Conservation (phyloP, 306 rosid species). For the Prunus campanulata region DNA sequence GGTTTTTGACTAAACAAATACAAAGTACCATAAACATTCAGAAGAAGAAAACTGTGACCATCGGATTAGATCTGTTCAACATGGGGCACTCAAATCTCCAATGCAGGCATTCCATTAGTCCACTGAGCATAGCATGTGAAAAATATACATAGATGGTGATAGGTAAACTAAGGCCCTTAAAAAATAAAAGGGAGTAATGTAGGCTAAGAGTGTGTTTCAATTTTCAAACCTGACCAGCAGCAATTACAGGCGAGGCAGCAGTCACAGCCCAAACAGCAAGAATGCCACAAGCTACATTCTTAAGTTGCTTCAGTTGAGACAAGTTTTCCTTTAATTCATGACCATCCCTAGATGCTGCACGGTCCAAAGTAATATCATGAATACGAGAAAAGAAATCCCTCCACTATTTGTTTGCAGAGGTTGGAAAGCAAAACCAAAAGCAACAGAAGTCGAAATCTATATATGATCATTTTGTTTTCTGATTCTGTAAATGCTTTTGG, state of each 20-base stretch:
- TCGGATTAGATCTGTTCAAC: not conserved
- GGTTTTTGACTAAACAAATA: not conserved
- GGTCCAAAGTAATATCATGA: conserved; percentile 11
- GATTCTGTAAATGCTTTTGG: no score
- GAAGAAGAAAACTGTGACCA: not conserved
- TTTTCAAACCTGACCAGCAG: conserved; percentile 69
- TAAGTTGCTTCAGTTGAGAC: conserved; percentile 37
- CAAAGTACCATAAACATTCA: not conserved
- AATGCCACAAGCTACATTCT: conserved; percentile 70
- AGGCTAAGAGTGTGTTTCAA: not conserved
- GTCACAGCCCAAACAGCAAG: conserved; percentile 72
- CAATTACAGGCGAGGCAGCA: conserved; percentile 75
- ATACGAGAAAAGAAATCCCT: no score
- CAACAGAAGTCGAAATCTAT: not conserved
- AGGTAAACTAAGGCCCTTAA: no score
- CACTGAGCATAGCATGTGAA: not conserved
- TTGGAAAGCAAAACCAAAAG: not conserved
- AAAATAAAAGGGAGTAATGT: not conserved
- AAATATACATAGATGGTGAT: no score
- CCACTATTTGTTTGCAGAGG: no score
- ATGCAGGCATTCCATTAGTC: not conserved
- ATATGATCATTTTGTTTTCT: not conserved
- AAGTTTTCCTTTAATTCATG: conserved; percentile 34
- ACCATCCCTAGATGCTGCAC: conserved; percentile 42
- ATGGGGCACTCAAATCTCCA: not conserved